phyloP scores from a whole-genome alignment of 176 grass and related monocot genomes.

The Cenchrus americanus region DNA sequence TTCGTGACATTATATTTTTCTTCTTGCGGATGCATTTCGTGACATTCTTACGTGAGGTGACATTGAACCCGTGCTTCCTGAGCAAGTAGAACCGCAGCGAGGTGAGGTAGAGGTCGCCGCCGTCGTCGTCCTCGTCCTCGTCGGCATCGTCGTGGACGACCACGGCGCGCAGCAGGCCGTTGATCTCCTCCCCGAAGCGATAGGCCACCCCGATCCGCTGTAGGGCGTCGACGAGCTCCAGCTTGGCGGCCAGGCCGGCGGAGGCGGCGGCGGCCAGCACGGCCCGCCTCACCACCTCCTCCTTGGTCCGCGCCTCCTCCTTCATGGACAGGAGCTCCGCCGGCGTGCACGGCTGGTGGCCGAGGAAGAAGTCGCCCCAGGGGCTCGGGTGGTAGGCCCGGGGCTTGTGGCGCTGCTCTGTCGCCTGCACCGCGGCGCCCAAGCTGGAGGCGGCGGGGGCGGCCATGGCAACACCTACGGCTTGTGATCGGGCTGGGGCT shows the following conservation, averaged over 20 bases:
- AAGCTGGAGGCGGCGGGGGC: no score
- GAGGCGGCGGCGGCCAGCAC: fast-evolving
- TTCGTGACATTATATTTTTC: no score
- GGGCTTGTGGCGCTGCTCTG: no score
- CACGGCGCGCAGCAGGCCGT: background rate
- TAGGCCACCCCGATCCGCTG: slow-evolving; percentile 43
- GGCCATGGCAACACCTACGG: no score
- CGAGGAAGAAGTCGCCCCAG: slow-evolving; percentile 29
- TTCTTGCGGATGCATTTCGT: no score
- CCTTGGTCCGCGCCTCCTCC: background rate
- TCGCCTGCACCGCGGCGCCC: no score
- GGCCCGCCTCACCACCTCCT: slow-evolving; percentile 15
- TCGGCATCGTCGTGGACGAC: no score
- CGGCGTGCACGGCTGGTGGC: background rate
- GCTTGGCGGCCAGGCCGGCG: background rate
- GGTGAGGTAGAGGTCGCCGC: background rate
- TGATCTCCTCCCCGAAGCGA: slow-evolving; percentile 36
- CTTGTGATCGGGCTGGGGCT: no score
- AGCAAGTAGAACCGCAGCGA: slow-evolving; percentile 44
- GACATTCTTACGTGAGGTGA: background rate
- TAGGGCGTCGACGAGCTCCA: slow-evolving; percentile 44
- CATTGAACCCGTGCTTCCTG: slow-evolving; percentile 29
- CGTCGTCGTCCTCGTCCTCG: no score
- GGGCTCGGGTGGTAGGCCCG: background rate
- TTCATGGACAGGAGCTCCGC: slow-evolving; percentile 14